A percentile compares a stretch with the other conserved stretches of the same genome.
Evolutionary conservation across 2,329 filamentous ascomycete species (phyloP).

Genomic region (Diplocarpon rosae): DNA sequence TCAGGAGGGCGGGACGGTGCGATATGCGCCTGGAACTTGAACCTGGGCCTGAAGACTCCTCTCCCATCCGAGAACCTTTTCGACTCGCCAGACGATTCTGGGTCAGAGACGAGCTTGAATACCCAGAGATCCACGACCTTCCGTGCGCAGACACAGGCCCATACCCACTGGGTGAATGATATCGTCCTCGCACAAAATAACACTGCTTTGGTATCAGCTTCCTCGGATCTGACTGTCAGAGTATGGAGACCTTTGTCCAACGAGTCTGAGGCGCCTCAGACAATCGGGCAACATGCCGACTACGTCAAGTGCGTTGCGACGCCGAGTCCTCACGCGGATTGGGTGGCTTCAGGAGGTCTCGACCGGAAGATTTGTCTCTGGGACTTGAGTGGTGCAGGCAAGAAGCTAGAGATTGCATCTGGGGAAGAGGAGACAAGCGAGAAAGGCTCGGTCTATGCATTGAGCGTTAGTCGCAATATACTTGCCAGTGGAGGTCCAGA

Average conservation of each 20-base stretch:
- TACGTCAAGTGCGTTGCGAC: constrained; percentile 92
- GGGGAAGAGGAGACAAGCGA: constrained; percentile 72
- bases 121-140: constrained; percentile 43
- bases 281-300: constrained; percentile 87
- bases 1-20: constrained; percentile 92
- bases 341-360: constrained; percentile 89
- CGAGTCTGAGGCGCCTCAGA: constrained; percentile 54
- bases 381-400: constrained; percentile 81
- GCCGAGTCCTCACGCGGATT: constrained; percentile 58
- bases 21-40: constrained; percentile 89
- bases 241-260: constrained; percentile 66
- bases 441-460: constrained; percentile 91
- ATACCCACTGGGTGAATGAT: constrained; percentile 72
- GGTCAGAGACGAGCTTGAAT: constrained; percentile 27
- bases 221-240: constrained; percentile 63
- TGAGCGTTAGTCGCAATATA: constrained; percentile 69
- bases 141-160: constrained; percentile 53
- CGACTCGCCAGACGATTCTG: constrained; percentile 23
- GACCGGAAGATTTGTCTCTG: constrained; percentile 88
- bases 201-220: constrained; percentile 57
- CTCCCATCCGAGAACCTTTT: constrained; percentile 22
- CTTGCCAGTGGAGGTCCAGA: constrained; percentile 90
- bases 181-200: constrained; percentile 56
- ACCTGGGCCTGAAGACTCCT: constrained; percentile 47
- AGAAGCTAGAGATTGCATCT: constrained; percentile 78